Evolutionary conservation across 768 basidiomycete species (phyloP).

Genomic region (Albatrellus ellisii): DNA sequence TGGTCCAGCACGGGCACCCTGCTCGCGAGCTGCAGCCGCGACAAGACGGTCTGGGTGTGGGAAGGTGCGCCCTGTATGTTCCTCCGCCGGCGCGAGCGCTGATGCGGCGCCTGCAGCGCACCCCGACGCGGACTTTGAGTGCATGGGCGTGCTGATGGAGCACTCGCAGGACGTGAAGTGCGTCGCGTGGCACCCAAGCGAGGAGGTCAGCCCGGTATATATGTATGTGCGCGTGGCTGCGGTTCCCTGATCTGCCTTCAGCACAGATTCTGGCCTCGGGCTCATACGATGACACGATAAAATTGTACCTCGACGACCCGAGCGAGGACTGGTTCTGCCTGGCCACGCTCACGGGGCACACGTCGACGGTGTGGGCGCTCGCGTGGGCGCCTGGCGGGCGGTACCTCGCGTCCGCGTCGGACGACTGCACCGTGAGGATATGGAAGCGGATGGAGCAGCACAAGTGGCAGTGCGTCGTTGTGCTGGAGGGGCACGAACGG

Average conservation of each 20-base stretch:
- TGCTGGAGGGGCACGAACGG: conserved; percentile 54
- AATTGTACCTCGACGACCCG: conserved; percentile 86
- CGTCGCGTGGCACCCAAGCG: conserved; percentile 88
- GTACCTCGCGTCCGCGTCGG: conserved; percentile 81
- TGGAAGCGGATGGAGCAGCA: conserved; percentile 61
- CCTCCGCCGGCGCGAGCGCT: neutral
- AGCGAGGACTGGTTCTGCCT: conserved; percentile 91
- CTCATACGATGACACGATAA: conserved; percentile 95
- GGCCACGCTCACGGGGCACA: conserved; percentile 66
- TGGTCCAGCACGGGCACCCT: conserved; percentile 31
- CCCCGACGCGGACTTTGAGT: conserved; percentile 90
- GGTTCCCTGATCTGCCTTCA: conserved; percentile 13
- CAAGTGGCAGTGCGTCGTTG: conserved; percentile 48
- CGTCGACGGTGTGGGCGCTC: conserved; percentile 86
- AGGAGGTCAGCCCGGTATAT: conserved; percentile 52
- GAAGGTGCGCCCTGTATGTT: conserved; percentile 46
- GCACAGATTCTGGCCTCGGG: conserved; percentile 86
- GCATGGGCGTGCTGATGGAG: conserved; percentile 91
- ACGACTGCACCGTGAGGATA: conserved; percentile 71
- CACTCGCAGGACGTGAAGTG: conserved; percentile 95
- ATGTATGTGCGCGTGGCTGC: neutral
- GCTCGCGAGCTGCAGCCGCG: conserved; percentile 89
- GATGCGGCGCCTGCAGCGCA: conserved; percentile 40
- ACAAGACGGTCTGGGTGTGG: conserved; percentile 99
- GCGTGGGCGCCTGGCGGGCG: conserved; percentile 65